Base-by-base conservation (phyloP, 2,329 filamentous ascomycete species). In the Xenosphaeropsis pyriputrescens region DNA sequence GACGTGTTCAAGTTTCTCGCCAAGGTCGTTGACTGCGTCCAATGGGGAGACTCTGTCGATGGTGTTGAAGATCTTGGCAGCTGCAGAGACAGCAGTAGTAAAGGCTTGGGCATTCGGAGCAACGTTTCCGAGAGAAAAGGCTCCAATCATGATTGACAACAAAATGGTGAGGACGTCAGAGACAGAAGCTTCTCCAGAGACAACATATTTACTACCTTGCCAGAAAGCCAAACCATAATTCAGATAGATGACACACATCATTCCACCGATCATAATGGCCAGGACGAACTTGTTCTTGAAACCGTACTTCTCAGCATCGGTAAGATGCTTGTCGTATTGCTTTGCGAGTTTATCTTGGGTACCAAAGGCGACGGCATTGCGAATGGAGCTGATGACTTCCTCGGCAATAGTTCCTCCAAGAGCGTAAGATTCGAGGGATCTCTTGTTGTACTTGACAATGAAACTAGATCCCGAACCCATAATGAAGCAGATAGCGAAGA, bases 321-420 rank as follows among this genome's bases (percentile, higher is more conserved):
- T 59, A 22, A 96, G 65, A 55, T 93, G 83, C 2, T 53, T 56
- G 49, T 93, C 83, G 54, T 96, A 96, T 56, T 89, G 80, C 44
- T 70, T 70, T 9, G 89, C 85, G n/a, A 96, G 70, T 45, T 89
- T 86, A 39, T 89, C 82, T 57, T 96, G 88, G 0, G 88, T 95
- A 32, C 85, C 85, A 52, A 95, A 98, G 19, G 91, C 91, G 6
- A 85, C 77, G 6, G 89, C 83, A 52, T 93, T 96, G 45, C 91
- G 78, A 47, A 96, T 81, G 1, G 88, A 95, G 57, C 85, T 88
- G 50, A 98, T 72, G 38, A 95, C 89, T 60, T 98, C 91, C 53
- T 96, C 91, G 4, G 85, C 89, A 11, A 96, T 72, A 2, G 80
- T 88, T 40, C 88, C 89, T 45, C 88, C 89, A 35, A 76, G 66